Base-by-base conservation (phyloP, 305 asterid genomes). In the Fraxinus latifolia region DNA sequence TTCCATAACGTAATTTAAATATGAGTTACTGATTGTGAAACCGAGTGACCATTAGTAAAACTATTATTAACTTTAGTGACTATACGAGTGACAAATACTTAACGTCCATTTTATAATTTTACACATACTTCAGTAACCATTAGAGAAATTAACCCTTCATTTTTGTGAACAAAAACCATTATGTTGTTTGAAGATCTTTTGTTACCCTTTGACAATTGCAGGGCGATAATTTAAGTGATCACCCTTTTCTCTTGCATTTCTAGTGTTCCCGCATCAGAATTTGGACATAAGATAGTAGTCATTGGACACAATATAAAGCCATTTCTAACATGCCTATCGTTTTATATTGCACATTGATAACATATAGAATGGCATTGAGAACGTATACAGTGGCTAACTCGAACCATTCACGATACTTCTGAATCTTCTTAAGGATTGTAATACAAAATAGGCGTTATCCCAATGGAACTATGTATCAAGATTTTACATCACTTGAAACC, bases 241-340 rank as follows among this genome's bases (percentile, higher is more conserved):
- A 33, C 36, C 68, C 8, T 39, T 80, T 60, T 68, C 76, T 4
- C 1, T 60, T 58, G 4, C 71, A 55, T 34, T 74, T 15, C 42
- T 47, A 17, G 15, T 60, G 71, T 87, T 74, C 42, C 8, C 76
- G 36, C 39, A 32, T 73, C 67, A 12, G 73, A 53, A 74, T 84
- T 37, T 47, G 81, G 77, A 25, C 58, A 11, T 19, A 31, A 42
- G 53, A 21, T 29, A 67, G 37, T 7, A 67, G 80, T 68, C 67
- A 71, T 53, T 15, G 21, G 23, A 42, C 50, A 72, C 32, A 21
- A 80, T 19, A 36, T 39, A 33, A 77, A 39, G 60, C 47, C 31
- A 77, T 81, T 50, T 58, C 32, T 29, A 74, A 72, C 73, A 73
- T 77, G 47, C 37, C 31, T 21, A 50, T 50, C 7, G 21, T 50